These are phyloP conservation scores for Comarum palustre DNA, from an alignment of 306 rosid genomes.

Conservation along the genomic window DNA sequence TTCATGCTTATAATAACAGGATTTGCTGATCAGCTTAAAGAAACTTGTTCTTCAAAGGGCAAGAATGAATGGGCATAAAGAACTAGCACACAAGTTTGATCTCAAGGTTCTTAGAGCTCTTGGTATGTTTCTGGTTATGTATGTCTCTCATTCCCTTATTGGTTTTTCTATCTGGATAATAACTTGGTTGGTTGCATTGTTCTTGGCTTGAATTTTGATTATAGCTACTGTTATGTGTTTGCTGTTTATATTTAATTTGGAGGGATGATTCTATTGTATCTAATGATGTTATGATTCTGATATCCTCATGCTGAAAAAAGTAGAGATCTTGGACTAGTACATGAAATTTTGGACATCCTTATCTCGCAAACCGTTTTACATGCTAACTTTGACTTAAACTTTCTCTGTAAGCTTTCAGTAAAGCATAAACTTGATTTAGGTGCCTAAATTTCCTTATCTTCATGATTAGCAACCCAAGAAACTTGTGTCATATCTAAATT, in stretches of 20 bases:
- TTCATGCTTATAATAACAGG: slow-evolving; percentile 36
- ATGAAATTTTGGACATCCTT: not conserved
- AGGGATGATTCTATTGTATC: not conserved
- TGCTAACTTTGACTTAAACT: not conserved
- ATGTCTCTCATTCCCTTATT: slow-evolving; percentile 2
- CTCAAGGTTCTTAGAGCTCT: slow-evolving; percentile 67
- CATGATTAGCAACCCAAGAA: not conserved
- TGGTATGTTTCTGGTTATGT: slow-evolving; percentile 42
- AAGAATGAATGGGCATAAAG: slow-evolving; percentile 41
- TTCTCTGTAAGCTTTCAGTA: too few species aligned
- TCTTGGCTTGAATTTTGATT: not conserved
- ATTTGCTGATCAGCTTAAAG: slow-evolving; percentile 65
- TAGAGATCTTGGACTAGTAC: not conserved
- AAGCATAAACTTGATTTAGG: not conserved
- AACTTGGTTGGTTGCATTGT: not conserved
- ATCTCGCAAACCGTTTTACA: not conserved
- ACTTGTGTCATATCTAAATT: not conserved
- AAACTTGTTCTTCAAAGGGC: slow-evolving; percentile 52
- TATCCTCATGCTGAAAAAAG: not conserved
- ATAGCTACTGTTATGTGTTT: slow-evolving; percentile 1
- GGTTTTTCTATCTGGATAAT: not conserved
- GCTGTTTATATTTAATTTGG: not conserved
- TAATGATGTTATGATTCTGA: not conserved
- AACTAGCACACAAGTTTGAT: slow-evolving; percentile 54
- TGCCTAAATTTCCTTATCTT: not conserved